These are phyloP conservation scores for Sugiyamaella sp. DNA, from an alignment of 1,139 yeast genomes.

Conservation along the genomic window DNA sequence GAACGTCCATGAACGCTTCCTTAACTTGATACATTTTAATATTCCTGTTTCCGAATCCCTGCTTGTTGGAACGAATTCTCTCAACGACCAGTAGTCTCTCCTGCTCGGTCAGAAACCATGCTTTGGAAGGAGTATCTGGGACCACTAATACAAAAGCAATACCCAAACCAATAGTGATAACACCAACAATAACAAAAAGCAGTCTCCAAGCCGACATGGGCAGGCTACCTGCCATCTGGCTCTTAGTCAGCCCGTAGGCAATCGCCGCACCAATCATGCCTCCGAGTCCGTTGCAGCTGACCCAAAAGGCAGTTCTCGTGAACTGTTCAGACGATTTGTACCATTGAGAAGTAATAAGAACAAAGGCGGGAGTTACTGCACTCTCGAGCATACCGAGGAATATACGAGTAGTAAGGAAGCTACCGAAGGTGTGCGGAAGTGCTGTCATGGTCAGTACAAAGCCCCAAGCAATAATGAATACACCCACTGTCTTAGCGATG, in stretches of 20 bases:
- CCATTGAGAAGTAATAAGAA: conserved; percentile 59
- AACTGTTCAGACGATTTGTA: conserved; percentile 57
- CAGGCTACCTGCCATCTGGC: conserved; percentile 43
- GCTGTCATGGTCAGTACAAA: conserved; percentile 51
- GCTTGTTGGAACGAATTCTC: conserved; percentile 51
- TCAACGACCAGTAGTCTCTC: conserved; percentile 58
- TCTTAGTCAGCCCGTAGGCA: conserved; percentile 52
- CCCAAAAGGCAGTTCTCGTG: conserved; percentile 53
- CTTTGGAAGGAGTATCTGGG: conserved; percentile 59
- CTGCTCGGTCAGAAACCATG: conserved; percentile 54
- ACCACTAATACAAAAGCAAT: conserved; percentile 48
- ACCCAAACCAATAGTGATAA: conserved; percentile 55
- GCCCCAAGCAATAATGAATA: conserved; percentile 55
- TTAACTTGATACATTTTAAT: conserved; percentile 57
- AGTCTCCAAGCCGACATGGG: conserved; percentile 52
- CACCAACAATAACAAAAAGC: conserved; percentile 54
- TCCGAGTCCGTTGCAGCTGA: conserved; percentile 60
- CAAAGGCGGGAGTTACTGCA: conserved; percentile 60
- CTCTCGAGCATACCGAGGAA: conserved; percentile 60
- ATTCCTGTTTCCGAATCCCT: conserved; percentile 58
- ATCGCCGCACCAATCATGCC: conserved; percentile 57
- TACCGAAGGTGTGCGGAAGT: conserved; percentile 52
- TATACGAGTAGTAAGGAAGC: conserved; percentile 54
- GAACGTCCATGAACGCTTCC: conserved; percentile 46
- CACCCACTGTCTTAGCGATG: conserved; percentile 54